Percentiles rank a stretch among this genome's conserved stretches.
phyloP scores from a whole-genome alignment of 139 green algal genomes.

The Zygnema cylindricum region DNA sequence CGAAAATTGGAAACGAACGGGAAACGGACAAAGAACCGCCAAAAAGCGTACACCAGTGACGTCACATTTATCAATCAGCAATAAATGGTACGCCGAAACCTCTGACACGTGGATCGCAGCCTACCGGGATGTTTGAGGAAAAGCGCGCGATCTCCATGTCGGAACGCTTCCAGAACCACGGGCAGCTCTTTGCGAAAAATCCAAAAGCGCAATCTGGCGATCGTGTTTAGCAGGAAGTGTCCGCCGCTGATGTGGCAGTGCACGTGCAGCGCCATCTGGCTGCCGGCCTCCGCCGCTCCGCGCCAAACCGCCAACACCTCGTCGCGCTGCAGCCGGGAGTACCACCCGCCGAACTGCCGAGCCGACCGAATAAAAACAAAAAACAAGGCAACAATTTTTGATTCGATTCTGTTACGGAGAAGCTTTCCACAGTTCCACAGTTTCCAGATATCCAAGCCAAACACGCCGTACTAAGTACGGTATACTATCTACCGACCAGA shows the following conservation, averaged over 20 bases:
- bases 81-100: too few species aligned
- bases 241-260: conserved; percentile 56
- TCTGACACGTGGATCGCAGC: not conserved
- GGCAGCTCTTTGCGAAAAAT: conserved; percentile 57
- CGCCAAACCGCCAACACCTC: conserved; percentile 50
- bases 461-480: too few species aligned
- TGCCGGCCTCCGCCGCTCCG: not conserved
- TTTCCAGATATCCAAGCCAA: too few species aligned
- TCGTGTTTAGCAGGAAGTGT: conserved; percentile 44
- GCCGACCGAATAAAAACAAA: not conserved
- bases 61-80: too few species aligned
- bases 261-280: conserved; percentile 46
- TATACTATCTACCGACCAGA: too few species aligned
- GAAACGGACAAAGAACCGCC: too few species aligned
- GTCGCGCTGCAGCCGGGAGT: conserved; percentile 48
- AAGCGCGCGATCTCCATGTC: conserved; percentile 39
- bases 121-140: conserved; percentile 50
- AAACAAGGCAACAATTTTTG: not conserved
- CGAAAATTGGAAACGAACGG: too few species aligned
- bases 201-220: conserved; percentile 29
- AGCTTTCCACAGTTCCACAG: too few species aligned
- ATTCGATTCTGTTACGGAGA: too few species aligned
- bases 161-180: conserved; percentile 49
- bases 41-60: too few species aligned
- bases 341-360: conserved; percentile 41